phyloP scores from a whole-genome alignment of 306 rosid genomes.

The Hippophae rhamnoides region DNA sequence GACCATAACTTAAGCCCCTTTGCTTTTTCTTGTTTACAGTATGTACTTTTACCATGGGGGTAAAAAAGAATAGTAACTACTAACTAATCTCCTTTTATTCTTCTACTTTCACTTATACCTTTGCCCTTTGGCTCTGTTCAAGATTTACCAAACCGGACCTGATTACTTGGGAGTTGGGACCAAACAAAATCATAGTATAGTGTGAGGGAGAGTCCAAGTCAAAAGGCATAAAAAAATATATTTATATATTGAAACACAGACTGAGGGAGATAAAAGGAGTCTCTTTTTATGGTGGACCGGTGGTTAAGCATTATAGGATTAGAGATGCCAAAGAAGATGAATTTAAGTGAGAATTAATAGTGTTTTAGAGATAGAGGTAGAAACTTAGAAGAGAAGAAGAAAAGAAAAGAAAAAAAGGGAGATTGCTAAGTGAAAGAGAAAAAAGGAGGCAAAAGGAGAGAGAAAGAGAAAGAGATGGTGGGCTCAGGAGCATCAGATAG shows the following conservation, averaged over 20 bases:
- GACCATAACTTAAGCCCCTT: background rate
- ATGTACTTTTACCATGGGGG: background rate
- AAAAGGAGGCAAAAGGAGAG: slow-evolving; percentile 13
- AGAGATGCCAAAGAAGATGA: slow-evolving; percentile 9
- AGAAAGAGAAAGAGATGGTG: slow-evolving; percentile 67
- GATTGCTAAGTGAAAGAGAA: slow-evolving; percentile 17
- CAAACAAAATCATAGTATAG: slow-evolving; percentile 8
- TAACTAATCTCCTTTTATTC: background rate
- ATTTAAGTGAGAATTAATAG: background rate
- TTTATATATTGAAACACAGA: background rate
- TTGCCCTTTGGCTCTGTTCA: slow-evolving; percentile 14
- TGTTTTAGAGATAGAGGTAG: slow-evolving; percentile 11
- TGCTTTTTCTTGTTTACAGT: background rate
- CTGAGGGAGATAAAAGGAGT: slow-evolving; percentile 2
- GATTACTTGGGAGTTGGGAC: slow-evolving; percentile 31
- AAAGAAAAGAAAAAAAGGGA: background rate
- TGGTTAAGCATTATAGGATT: slow-evolving; percentile 13
- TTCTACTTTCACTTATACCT: slow-evolving; percentile 2
- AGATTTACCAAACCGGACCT: slow-evolving; percentile 15
- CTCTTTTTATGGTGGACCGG: slow-evolving; percentile 20
- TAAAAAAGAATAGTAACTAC: background rate
- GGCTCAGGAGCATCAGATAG: slow-evolving; percentile 98
- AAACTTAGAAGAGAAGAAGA: background rate
- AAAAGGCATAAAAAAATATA: background rate
- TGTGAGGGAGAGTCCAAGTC: slow-evolving; percentile 9